phyloP scores from a whole-genome alignment of 768 basidiomycete species.

The Trametes gibbosa region DNA sequence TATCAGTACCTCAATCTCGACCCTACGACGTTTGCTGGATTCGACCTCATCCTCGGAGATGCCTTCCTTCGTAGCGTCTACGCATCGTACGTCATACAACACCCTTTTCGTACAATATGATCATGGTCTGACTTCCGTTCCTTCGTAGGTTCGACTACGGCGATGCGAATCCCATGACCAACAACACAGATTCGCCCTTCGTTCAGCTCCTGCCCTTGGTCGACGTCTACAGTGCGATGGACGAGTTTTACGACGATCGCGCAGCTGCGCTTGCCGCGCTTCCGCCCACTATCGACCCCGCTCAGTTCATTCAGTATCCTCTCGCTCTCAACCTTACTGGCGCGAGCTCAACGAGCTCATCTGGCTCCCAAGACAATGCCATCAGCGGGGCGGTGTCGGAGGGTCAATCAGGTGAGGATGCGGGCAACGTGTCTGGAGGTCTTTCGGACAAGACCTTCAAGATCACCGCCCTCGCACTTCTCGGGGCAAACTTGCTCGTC shows the following conservation, averaged over 20 bases:
- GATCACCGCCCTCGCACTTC: neutral
- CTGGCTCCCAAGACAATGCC: neutral
- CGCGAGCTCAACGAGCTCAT: neutral
- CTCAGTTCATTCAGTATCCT: neutral
- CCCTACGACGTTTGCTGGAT: slow-evolving; percentile 8
- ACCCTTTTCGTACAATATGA: neutral
- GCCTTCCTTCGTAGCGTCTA: slow-evolving; percentile 36
- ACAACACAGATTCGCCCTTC: slow-evolving; percentile 26
- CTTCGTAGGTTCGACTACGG: slow-evolving; percentile 24
- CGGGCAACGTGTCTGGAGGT: neutral
- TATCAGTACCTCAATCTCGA: slow-evolving; percentile 20
- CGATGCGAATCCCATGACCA: slow-evolving; percentile 18
- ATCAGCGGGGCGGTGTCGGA: neutral
- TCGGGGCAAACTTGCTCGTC: slow-evolving; percentile 3
- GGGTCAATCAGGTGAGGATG: neutral
- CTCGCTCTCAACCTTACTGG: neutral
- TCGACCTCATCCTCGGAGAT: slow-evolving; percentile 33
- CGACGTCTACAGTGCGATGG: slow-evolving; percentile 20
- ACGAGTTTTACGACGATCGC: slow-evolving; percentile 24
- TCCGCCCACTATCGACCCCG: neutral
- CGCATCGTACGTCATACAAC: slow-evolving; percentile 23
- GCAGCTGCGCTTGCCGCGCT: neutral
- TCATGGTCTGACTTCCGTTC: neutral
- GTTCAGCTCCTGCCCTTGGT: slow-evolving; percentile 31
- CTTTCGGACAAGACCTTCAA: neutral